phyloP scores from a whole-genome alignment of 2,329 filamentous ascomycete genomes.

The Gyromitra esculenta region DNA sequence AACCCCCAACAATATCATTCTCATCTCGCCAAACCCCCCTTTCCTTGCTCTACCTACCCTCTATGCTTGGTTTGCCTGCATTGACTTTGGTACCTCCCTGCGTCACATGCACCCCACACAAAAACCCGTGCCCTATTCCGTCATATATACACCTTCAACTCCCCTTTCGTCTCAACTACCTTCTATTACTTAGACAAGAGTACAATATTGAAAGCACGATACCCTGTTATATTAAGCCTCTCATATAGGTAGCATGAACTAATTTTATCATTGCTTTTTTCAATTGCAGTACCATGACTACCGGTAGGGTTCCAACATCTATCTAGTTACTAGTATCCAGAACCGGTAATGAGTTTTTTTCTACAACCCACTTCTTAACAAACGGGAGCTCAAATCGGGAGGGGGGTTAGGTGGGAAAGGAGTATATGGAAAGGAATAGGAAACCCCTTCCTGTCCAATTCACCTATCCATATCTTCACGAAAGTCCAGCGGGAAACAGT shows the following conservation, averaged over 20 bases:
- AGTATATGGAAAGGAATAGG: background rate
- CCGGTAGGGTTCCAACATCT: background rate
- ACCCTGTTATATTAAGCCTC: conserved; percentile 41
- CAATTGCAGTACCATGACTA: background rate
- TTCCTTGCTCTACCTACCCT: background rate
- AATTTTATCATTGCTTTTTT: conserved; percentile 23
- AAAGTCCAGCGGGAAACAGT: background rate
- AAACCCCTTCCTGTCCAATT: background rate
- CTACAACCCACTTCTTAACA: background rate
- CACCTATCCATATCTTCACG: background rate
- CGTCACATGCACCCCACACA: conserved; percentile 25
- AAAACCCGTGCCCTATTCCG: conserved; percentile 3
- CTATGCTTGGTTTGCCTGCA: conserved; percentile 10
- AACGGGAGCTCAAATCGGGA: conserved; percentile 4
- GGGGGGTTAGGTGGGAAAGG: background rate
- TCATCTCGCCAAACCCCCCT: background rate
- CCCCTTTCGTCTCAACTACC: conserved; percentile 15
- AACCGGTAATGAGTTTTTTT: background rate
- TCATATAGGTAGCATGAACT: conserved; percentile 37
- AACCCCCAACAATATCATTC: background rate
- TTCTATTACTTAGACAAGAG: conserved; percentile 7
- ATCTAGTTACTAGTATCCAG: background rate
- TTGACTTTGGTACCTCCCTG: conserved; percentile 11
- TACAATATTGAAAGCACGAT: conserved; percentile 23
- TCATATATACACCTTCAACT: conserved; percentile 23